Evolutionary conservation across 441 rosid species (phyloP).

Genomic region (Eutrema salsugineum): DNA sequence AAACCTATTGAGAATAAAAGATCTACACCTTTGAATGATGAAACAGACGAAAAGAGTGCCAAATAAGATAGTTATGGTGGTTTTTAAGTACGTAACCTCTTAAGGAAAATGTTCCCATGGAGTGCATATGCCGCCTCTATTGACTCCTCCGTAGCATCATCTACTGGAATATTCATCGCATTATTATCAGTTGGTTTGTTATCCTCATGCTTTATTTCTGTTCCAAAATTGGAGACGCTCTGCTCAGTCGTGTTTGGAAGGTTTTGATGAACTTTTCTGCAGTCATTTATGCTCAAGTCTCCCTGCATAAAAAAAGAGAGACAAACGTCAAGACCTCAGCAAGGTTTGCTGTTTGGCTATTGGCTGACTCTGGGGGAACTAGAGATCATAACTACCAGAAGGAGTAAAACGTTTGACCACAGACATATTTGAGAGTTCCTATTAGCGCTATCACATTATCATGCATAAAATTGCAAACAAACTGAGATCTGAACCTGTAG

Average conservation of each 20-base stretch:
- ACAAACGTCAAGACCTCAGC: background rate
- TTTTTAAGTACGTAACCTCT: conserved; percentile 47
- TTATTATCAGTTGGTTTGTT: conserved; percentile 35
- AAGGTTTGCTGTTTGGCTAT: background rate
- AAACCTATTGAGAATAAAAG: conserved; percentile 50
- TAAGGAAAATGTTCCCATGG: conserved; percentile 65
- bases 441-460: conserved; percentile 4
- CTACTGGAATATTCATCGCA: conserved; percentile 25
- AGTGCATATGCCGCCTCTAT: conserved; percentile 35
- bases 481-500: conserved; percentile 55
- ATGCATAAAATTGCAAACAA: conserved; percentile 3
- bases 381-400: background rate
- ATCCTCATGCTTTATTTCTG: conserved; percentile 26
- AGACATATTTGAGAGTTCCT: background rate
- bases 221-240: conserved; percentile 10
- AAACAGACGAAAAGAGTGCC: background rate
- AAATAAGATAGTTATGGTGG: conserved; percentile 7
- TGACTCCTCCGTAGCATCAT: conserved; percentile 42
- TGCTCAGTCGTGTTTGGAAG: conserved; percentile 35
- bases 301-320: conserved; percentile 44
- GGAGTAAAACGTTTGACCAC: background rate
- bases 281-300: conserved; percentile 42
- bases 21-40: background rate
- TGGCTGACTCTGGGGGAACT: background rate
- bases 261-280: conserved; percentile 40